Evolutionary conservation across 768 basidiomycete species (phyloP), one percentile per base, ranked within the genome.

Genomic region (Agrocybe pediades): DNA sequence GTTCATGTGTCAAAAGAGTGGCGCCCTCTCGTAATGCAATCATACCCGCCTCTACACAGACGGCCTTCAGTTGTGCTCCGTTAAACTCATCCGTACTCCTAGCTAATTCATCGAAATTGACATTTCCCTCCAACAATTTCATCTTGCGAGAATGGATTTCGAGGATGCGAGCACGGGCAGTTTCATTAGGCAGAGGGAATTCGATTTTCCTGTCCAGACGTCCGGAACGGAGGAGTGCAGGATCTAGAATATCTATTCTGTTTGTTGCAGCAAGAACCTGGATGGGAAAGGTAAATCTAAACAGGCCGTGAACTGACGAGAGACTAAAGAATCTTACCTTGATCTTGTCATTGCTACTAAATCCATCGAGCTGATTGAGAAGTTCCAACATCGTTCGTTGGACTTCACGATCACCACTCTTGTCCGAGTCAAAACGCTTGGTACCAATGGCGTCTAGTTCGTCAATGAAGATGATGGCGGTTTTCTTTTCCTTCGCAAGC

Each of bases 331-430:
- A 49, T 39, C 76, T 41, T 61, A 88, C 95, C 86, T 99, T 99
- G 77, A 99, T 99, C 58, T 95, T 84, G 54, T 95, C 92, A 64
- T 98, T 95, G 61, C 92, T 95, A 55, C 92, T 90, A 74, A 99
- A 99, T 25, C 97, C 97, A 64, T 99, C 97, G 40, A 98, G 77
- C 72, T 99, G 97, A 70, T 99, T 99, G 58, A 99, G 83, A 41
- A 99, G 80, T 68, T 99, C 97, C 66, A 99, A 78, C 97, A 99
- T 99, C n/a, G 97, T 99, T 57, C 97, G 78, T 71, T 99, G 97
- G n/a, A 99, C 97, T 69, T 99, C 97, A 68, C 97, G 85, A 71
- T 99, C 97, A 57, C 97, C 97, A 64, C 92, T 92, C 82, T 98
- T 99, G 72, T 98, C 96, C 16, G 92, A 95, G 66, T 99, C 97